Base-by-base conservation (phyloP, 1,284 basidiomycete species). In the Cystobasidiaceae sp. region DNA sequence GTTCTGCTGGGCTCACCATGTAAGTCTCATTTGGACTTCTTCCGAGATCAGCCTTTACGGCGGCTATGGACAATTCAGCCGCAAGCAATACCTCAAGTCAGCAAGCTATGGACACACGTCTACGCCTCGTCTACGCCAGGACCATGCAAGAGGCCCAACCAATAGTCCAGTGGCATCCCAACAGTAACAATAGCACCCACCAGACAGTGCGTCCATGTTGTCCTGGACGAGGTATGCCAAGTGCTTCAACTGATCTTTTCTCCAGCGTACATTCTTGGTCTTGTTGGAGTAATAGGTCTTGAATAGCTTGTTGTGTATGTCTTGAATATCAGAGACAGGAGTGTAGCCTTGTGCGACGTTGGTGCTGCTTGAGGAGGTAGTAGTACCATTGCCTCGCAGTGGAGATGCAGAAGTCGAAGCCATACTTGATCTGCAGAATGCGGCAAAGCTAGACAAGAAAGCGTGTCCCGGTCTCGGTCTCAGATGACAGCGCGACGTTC, bases 241-340 rank as follows among this genome's bases (percentile, higher is more conserved):
- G 75, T 85, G 83, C 70, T 84, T 81, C 57, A 87, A 80, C 76
- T 86, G 85, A 61, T 81, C 80, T 67, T 83, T 80, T 41, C 86
- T 79, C 74, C 83, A 87, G 39, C 78, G 78, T 52, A 86, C 72
- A 11, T 81, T 75, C 27, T 80, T 78, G 3, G 84, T 84, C 62
- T 78, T 80, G 21, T 81, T 80, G 4, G 80, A 77, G 19, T 77
- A 74, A 77, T 86, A 87, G 11, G 81, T 81, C 48, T 73, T 72
- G 45, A 77, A 75, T 13, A 86, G 76, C 1, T 77, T 76, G 8
- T 74, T 75, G 69, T 83, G 79, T 52, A 81, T 79, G 15, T 21
- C 43, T 37, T 30, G 21, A 5, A 64, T 19, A 27, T 68, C 39
- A 23, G 15, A 21, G 30, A 63, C 9, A 21, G 60, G 49, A 27